Percentiles rank a stretch among this genome's conserved stretches.
Evolutionary conservation across 495 filamentous ascomycete genomes (phyloP).

Genomic region (Penicillium steckii): DNA sequence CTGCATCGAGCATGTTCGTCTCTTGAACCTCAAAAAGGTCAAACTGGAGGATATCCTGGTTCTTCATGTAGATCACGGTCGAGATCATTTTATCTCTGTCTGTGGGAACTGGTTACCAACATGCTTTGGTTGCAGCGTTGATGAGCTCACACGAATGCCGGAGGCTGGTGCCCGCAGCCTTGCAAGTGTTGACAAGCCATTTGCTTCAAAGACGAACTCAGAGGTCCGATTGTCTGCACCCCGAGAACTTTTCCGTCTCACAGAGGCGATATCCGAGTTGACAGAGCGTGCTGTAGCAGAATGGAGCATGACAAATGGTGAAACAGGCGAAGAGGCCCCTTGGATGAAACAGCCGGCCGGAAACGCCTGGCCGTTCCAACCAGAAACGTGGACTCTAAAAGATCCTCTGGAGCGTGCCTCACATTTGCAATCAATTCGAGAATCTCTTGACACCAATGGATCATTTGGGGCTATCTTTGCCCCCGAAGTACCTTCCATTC

Average conservation of each 20-base stretch:
- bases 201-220: conserved; percentile 37
- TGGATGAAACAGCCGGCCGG: conserved; percentile 56
- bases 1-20: conserved; percentile 58
- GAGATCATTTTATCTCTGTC: conserved; percentile 89
- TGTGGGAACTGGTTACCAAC: conserved; percentile 76
- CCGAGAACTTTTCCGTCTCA: conserved; percentile 83
- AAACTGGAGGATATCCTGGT: conserved; percentile 84
- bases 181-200: conserved; percentile 21
- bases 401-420: conserved; percentile 30
- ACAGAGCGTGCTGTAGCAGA: conserved; percentile 76
- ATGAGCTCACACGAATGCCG: conserved; percentile 80
- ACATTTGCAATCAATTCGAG: conserved; percentile 48
- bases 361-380: conserved; percentile 74
- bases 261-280: conserved; percentile 75
- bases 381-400: conserved; percentile 47
- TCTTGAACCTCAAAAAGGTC: conserved; percentile 65
- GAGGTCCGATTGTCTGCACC: conserved; percentile 69
- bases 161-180: conserved; percentile 66
- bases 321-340: conserved; percentile 43
- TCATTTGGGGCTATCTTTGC: conserved; percentile 57
- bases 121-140: conserved; percentile 77
- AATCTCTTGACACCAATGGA: conserved; percentile 67
- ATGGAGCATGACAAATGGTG: conserved; percentile 71
- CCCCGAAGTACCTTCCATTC: conserved; percentile 55
- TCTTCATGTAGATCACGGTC: conserved; percentile 78